A percentile compares a stretch with the other conserved stretches of the same genome.
Conservation (phyloP, 1,284 basidiomycete species). For the Malassezia sp. region DNA sequence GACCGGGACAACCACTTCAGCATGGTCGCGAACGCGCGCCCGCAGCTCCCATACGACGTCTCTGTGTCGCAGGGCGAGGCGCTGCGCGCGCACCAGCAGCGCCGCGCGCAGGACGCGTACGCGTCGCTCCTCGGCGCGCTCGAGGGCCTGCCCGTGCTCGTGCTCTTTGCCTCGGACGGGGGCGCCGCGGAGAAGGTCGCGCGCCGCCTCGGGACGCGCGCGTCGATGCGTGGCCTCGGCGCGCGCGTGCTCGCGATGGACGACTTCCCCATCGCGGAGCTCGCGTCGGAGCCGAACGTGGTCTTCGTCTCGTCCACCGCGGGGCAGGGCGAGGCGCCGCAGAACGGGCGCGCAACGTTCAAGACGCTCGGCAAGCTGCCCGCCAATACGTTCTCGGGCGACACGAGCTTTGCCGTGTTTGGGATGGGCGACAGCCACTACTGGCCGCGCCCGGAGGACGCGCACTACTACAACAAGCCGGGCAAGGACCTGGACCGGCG, state of each 20-base stretch:
- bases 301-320: slow-evolving; percentile 86
- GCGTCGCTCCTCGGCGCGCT: slow-evolving; percentile 70
- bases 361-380: slow-evolving; percentile 62
- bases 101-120: slow-evolving; percentile 74
- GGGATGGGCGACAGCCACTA: slow-evolving; percentile 97
- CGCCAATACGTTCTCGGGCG: slow-evolving; percentile 18
- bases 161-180: slow-evolving; percentile 86
- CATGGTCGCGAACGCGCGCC: slow-evolving; percentile 66
- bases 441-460: slow-evolving; percentile 93
- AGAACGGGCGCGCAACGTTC: slow-evolving; percentile 83
- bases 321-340: slow-evolving; percentile 95
- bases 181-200: slow-evolving; percentile 91
- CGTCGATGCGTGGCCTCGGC: slow-evolving; percentile 71
- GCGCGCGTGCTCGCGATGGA: slow-evolving; percentile 55
- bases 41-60: slow-evolving; percentile 69
- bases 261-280: slow-evolving; percentile 60
- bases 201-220: slow-evolving; percentile 72
- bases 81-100: slow-evolving; percentile 70
- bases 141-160: slow-evolving; percentile 76
- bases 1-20: slow-evolving; percentile 92
- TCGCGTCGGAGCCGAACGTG: slow-evolving; percentile 57
- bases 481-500: slow-evolving; percentile 77
- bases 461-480: slow-evolving; percentile 95
- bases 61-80: slow-evolving; percentile 73
- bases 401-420: slow-evolving; percentile 58